Conservation (phyloP, 1,139 yeast genomes). For the Suhomyces kunorum region DNA sequence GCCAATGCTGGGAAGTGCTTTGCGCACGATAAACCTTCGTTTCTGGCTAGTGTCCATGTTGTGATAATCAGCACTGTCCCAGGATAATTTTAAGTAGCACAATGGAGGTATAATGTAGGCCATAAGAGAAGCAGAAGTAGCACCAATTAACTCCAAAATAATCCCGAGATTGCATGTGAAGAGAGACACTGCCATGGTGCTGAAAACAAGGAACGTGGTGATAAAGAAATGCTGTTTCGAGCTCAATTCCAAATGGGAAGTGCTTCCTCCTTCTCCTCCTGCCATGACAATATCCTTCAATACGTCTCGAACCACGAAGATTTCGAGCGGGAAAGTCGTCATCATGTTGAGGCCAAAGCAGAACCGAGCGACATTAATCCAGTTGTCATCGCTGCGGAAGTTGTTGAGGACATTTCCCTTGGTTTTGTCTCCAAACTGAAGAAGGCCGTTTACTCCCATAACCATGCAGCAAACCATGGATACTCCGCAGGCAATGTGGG, state of each 20-base stretch:
- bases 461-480: slow-evolving; percentile 78
- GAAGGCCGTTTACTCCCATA: slow-evolving; percentile 79
- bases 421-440: slow-evolving; percentile 74
- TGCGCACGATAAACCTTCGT: slow-evolving; percentile 30
- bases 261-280: slow-evolving; percentile 25
- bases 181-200: slow-evolving; percentile 75
- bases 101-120: slow-evolving; percentile 90
- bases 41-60: slow-evolving; percentile 33
- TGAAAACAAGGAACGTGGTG: slow-evolving; percentile 65
- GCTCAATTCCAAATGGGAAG: slow-evolving; percentile 45
- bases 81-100: slow-evolving; percentile 70
- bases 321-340: slow-evolving; percentile 88
- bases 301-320: slow-evolving; percentile 88
- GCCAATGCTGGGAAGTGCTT: slow-evolving; percentile 53
- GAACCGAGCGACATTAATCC: slow-evolving; percentile 82
- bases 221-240: slow-evolving; percentile 58
- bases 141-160: slow-evolving; percentile 85
- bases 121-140: slow-evolving; percentile 89
- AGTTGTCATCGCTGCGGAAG: slow-evolving; percentile 70
- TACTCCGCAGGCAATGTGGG: slow-evolving; percentile 81
- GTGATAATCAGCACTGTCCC: slow-evolving; percentile 44
- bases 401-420: slow-evolving; percentile 87
- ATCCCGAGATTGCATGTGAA: slow-evolving; percentile 88
- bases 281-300: slow-evolving; percentile 59
- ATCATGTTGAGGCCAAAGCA: slow-evolving; percentile 94